A percentile compares a stretch with the other conserved stretches of the same genome.
Evolutionary conservation across 106 monocot species (phyloP).

Genomic region (Triglochin maritima): DNA sequence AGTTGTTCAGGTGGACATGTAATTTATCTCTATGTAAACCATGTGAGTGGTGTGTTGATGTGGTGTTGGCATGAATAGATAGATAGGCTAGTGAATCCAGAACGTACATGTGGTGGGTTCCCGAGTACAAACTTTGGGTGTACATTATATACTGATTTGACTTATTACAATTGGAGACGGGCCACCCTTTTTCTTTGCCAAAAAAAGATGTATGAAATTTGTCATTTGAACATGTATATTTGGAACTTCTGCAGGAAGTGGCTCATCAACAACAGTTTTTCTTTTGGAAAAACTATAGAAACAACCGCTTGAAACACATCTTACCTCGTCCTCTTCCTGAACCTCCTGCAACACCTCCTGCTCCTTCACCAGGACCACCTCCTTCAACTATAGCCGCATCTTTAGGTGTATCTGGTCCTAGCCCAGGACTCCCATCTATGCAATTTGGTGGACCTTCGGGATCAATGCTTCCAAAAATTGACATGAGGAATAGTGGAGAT

Average conservation of each 20-base stretch:
- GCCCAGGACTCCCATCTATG: constrained; percentile 41
- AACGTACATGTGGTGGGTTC: too few relatives aligned
- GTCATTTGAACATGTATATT: neutral
- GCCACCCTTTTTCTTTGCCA: too few relatives aligned
- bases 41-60: too few relatives aligned
- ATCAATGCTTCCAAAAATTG: constrained; percentile 50
- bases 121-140: too few relatives aligned
- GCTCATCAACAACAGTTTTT: constrained; percentile 92
- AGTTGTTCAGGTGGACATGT: too few relatives aligned
- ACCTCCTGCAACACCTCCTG: constrained; percentile 20
- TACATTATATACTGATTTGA: too few relatives aligned
- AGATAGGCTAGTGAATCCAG: too few relatives aligned
- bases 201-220: neutral
- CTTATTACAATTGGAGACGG: too few relatives aligned
- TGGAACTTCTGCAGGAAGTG: constrained; percentile 46
- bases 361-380: constrained; percentile 22
- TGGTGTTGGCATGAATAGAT: too few relatives aligned
- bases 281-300: constrained; percentile 96
- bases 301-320: constrained; percentile 94
- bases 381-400: constrained; percentile 24
- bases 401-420: constrained; percentile 9
- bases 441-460: constrained; percentile 60
- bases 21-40: too few relatives aligned
- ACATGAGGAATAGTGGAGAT: constrained; percentile 69
- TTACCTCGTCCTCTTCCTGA: constrained; percentile 76